These are phyloP conservation scores for Chiua virens DNA, from an alignment of 768 basidiomycete species.

Conservation along the genomic window DNA sequence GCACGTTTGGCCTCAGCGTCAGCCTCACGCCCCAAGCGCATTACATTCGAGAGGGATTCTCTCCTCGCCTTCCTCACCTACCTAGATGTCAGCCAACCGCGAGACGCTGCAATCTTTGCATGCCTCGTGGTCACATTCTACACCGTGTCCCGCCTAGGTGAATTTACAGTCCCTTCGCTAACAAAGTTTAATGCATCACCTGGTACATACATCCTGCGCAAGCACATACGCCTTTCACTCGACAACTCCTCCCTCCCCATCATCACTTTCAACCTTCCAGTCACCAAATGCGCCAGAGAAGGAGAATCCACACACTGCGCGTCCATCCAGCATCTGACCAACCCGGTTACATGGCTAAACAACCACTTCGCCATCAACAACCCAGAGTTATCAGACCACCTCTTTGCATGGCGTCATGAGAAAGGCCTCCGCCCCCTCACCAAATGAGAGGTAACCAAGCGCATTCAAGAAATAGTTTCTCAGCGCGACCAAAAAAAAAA, in stretches of 20 bases:
- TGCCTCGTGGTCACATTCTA: slow-evolving; percentile 17
- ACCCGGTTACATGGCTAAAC: neutral
- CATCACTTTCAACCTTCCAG: neutral
- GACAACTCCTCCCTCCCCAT: too few species aligned
- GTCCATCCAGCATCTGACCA: neutral
- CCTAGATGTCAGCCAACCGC: slow-evolving; percentile 28
- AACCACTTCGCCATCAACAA: neutral
- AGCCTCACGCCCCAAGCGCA: neutral
- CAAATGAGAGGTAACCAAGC: neutral
- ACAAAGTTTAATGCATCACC: too few species aligned
- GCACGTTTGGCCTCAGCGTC: neutral
- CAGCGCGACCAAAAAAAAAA: too few species aligned
- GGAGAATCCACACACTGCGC: neutral
- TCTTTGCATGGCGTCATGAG: neutral
- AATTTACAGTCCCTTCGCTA: neutral
- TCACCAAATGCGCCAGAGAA: neutral
- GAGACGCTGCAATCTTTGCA: slow-evolving; percentile 37
- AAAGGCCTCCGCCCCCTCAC: neutral
- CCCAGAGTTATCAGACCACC: neutral
- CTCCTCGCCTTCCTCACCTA: slow-evolving; percentile 14
- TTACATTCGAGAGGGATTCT: neutral
- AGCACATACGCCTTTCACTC: too few species aligned
- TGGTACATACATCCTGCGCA: too few species aligned
- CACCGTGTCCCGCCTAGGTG: neutral
- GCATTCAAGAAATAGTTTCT: neutral